Evolutionary conservation across 1,139 yeast species (phyloP), one percentile per base, ranked within the genome.

Genomic region (Lodderomyces metapsilosis): DNA sequence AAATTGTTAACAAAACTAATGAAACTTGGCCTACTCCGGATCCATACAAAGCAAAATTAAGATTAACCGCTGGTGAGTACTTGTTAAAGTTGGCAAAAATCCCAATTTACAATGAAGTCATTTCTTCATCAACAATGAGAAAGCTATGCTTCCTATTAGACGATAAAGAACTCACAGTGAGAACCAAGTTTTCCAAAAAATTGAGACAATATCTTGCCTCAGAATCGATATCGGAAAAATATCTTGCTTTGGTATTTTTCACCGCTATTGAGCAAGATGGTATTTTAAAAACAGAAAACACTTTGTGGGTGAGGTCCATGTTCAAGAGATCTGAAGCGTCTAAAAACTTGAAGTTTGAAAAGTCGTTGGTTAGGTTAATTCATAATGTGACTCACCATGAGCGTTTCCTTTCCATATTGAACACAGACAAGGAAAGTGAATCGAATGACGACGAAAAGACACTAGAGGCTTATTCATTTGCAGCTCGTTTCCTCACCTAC

Each of bases 371-470:
- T 2, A 69, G 95, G 40, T 66, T 88, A 21, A 66, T 89, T 15
- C 88, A 86, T 57, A 72, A 80, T 46, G 63, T 88, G 27, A 80
- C 94, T 0, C 95, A 88, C 54, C 89, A 87, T 55, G 83, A 83
- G 7, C 87, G 83, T 52, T 81, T 81, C 44, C 52, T 68, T 21
- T 80, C 75, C 8, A 68, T 76, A 10, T 58, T 74, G 16, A 53
- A 49, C 6, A 51, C 49, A 4, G 13, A 56, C 58, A 58, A 24
- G 48, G 54, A 42, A 49, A 21, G 21, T 21, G 34, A 30, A 10
- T 7, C 18, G 7, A 10, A 55, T 58, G 59, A 24, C 47, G 48
- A 38, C 25, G 12, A 12, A 15, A 25, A 13, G 11, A 15, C 10
- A n/a, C 11, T 40, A 6, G 62, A 67, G 41, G 79, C 80, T 0